Base-by-base conservation (phyloP, 768 basidiomycete species). In the Chalciporus pseudorubinellus region DNA sequence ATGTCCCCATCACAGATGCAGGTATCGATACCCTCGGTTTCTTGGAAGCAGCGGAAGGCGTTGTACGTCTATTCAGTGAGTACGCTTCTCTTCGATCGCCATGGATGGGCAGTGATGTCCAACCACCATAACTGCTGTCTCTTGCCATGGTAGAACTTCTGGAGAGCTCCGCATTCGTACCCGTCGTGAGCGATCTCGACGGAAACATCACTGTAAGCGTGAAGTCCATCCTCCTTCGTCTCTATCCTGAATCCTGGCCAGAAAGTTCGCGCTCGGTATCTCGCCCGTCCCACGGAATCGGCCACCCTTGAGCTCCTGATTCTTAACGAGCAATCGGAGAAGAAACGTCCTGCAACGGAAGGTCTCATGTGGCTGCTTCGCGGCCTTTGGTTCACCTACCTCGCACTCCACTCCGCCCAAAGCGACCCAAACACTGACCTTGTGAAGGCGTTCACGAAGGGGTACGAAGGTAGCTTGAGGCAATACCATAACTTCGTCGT, bases 351-450 rank as follows among this genome's bases (percentile, higher is more conserved):
- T 1, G 92, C 95, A 3, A 97, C 95, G 0, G 87, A 95, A 64
- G 94, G 92, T 14, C 79, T 98, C 48, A 72, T 98, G 71, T 99
- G 97, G 97, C 80, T 99, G 44, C 78, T 94, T 43, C 84, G 94
- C 26, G 97, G 93, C 3, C 81, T 95, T 46, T 81, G 83, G 24
- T 99, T 99, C 76, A 99, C 95, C 29, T 83, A 85, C 71, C 76
- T 80, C 50, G 89, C 89, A 1, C 81, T 99, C 21, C 79, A 87
- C 56, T 73, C 77, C 40, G 80, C 86, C 0, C 87, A 92, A 61
- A 76, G 72, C 4, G 80, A 95, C 69, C 74, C 80, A 40, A 64
- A 65, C 2, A 49, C 39, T 12, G 77, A 81, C 50, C 81, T 99
- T 13, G 61, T 81, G 2, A 71, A 57, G 0, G 88, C 88, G 18